Conservation (phyloP, 1,284 basidiomycete genomes). For the Marasmius fiardii region DNA sequence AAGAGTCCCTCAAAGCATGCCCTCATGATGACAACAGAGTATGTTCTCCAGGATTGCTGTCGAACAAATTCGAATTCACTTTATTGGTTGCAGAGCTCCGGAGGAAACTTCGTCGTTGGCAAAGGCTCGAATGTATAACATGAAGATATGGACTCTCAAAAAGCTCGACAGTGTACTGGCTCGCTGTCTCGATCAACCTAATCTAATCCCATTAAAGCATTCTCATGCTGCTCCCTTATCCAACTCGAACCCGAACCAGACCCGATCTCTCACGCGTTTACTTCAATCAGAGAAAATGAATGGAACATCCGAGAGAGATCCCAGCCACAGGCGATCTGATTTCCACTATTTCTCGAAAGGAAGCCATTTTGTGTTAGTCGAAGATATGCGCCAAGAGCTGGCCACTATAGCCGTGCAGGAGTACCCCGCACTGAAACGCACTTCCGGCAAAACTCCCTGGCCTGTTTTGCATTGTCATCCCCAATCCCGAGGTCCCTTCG, state of each 20-base stretch:
- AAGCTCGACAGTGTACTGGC: slow-evolving; percentile 73
- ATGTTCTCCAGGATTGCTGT: slow-evolving; percentile 20
- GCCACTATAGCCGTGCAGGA: slow-evolving; percentile 69
- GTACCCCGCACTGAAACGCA: slow-evolving; percentile 50
- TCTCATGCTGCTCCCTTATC: background rate
- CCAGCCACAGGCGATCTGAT: slow-evolving; percentile 82
- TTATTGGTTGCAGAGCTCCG: background rate
- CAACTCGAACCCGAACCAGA: slow-evolving; percentile 7
- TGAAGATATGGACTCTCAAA: slow-evolving; percentile 86
- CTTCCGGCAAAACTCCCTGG: slow-evolving; percentile 57
- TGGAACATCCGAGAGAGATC: slow-evolving; percentile 91
- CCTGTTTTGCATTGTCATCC: slow-evolving; percentile 74
- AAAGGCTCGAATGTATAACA: slow-evolving; percentile 73
- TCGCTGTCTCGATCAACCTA: slow-evolving; percentile 49
- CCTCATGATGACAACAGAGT: slow-evolving; percentile 45
- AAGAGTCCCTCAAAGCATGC: slow-evolving; percentile 63
- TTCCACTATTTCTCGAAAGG: slow-evolving; percentile 86
- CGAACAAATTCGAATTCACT: background rate
- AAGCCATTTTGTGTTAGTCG: slow-evolving; percentile 83
- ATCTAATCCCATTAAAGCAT: slow-evolving; percentile 2
- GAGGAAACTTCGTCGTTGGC: slow-evolving; percentile 46
- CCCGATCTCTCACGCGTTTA: slow-evolving; percentile 52
- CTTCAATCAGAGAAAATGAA: slow-evolving; percentile 87
- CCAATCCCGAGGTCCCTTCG: slow-evolving; percentile 65
- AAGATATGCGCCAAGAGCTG: slow-evolving; percentile 82